Evolutionary conservation across 257 asterid genomes (phyloP).

Genomic region (Scutellaria baicalensis): DNA sequence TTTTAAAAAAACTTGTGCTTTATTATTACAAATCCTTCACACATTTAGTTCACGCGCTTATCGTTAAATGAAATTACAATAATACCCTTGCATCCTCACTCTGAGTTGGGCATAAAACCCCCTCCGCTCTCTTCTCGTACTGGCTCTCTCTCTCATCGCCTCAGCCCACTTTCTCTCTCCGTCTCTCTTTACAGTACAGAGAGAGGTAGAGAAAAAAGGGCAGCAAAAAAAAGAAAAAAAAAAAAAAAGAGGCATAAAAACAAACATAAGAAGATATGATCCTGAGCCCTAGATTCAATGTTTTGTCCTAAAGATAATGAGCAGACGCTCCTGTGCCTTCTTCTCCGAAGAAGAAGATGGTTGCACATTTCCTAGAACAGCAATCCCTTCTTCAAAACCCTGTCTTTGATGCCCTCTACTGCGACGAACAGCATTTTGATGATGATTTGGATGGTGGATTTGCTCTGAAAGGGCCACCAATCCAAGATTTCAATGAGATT

Average conservation of each 20-base stretch:
- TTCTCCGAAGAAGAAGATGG: slow-evolving; percentile 56
- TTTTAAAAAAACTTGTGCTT: too few relatives aligned
- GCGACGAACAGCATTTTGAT: slow-evolving; percentile 58
- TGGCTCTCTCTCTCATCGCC: neutral
- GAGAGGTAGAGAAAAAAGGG: slow-evolving; percentile 13
- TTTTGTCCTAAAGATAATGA: slow-evolving; percentile 43
- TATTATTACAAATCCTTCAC: too few relatives aligned
- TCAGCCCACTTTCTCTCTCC: neutral
- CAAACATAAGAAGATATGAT: slow-evolving; percentile 35
- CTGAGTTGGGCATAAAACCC: slow-evolving; percentile 7
- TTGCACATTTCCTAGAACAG: slow-evolving; percentile 27
- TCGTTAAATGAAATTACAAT: too few relatives aligned
- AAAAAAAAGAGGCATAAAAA: slow-evolving; percentile 12
- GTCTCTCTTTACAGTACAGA: slow-evolving; percentile 13
- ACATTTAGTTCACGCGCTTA: too few relatives aligned
- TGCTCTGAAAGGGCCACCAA: slow-evolving; percentile 18
- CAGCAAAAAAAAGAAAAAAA: slow-evolving; percentile 7
- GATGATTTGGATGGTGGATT: slow-evolving; percentile 35
- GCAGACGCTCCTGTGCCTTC: slow-evolving; percentile 45
- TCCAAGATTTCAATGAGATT: slow-evolving; percentile 13
- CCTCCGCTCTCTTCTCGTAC: neutral
- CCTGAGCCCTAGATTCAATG: slow-evolving; percentile 45
- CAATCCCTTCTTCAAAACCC: slow-evolving; percentile 41
- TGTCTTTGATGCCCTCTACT: slow-evolving; percentile 48
- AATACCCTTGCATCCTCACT: neutral